These are phyloP conservation scores for Coprinopsis cinerea DNA, from an alignment of 768 basidiomycete species.

Conservation along the genomic window DNA sequence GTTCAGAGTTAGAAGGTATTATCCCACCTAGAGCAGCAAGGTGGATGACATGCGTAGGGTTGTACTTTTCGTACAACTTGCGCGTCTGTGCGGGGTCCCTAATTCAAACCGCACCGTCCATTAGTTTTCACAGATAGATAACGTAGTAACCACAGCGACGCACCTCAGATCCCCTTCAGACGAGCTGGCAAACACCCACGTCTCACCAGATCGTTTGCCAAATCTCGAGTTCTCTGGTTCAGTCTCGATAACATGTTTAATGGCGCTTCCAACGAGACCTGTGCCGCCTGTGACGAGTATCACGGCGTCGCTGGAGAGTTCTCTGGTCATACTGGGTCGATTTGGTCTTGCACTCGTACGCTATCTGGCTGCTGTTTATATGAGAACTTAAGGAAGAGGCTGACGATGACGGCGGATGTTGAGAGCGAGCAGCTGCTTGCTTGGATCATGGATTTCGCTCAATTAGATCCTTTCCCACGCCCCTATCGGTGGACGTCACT, in stretches of 20 bases:
- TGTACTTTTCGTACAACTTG: conserved; percentile 81
- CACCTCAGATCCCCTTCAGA: conserved; percentile 84
- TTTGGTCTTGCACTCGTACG: background rate
- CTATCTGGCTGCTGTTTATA: background rate
- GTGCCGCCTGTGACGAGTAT: conserved; percentile 82
- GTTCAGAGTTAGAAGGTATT: too few species aligned
- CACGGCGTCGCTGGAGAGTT: conserved; percentile 34
- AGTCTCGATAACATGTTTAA: conserved; percentile 69
- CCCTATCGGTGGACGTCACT: too few species aligned
- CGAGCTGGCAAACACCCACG: conserved; percentile 79
- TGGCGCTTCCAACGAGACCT: conserved; percentile 84
- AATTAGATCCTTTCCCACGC: too few species aligned
- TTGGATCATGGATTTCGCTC: too few species aligned
- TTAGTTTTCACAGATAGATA: too few species aligned
- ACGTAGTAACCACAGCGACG: conserved; percentile 4
- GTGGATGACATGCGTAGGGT: conserved; percentile 95
- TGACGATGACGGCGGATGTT: too few species aligned
- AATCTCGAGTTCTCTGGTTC: conserved; percentile 77
- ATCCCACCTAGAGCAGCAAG: conserved; percentile 84
- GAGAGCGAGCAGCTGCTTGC: too few species aligned
- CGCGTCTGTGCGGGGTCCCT: conserved; percentile 69
- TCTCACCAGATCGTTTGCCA: conserved; percentile 69
- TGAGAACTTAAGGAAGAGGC: too few species aligned
- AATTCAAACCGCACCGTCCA: too few species aligned
- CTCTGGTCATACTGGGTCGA: conserved; percentile 4